These are phyloP conservation scores for Tetrahymena malaccensis DNA, from an alignment of 73 alveolate genomes.

Conservation along the genomic window DNA sequence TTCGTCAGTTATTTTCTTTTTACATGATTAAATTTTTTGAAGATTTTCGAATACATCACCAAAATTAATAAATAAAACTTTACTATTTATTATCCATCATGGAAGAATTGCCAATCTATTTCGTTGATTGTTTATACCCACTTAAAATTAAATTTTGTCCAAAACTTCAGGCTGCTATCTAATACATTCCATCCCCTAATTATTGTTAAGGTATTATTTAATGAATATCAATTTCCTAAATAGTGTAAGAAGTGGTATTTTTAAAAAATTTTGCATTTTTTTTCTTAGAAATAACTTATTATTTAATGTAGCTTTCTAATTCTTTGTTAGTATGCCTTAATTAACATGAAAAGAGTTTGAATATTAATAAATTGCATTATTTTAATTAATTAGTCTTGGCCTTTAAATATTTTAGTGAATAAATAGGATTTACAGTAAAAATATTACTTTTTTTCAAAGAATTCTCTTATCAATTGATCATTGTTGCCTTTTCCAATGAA, in stretches of 20 bases:
- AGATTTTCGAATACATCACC: background rate
- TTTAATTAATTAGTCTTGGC: background rate
- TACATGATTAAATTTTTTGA: background rate
- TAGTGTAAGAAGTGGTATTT: background rate
- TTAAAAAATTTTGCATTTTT: too few relatives aligned
- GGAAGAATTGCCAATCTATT: conserved; percentile 17
- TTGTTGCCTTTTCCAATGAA: background rate
- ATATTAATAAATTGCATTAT: background rate
- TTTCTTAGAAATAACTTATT: background rate
- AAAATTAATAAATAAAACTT: background rate
- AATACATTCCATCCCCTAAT: conserved; percentile 41
- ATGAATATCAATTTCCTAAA: background rate
- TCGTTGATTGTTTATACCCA: conserved; percentile 41
- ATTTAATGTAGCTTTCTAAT: background rate
- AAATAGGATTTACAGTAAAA: background rate
- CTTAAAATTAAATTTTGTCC: conserved; percentile 28
- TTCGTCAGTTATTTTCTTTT: background rate
- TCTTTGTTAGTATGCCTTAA: background rate
- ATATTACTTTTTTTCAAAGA: background rate
- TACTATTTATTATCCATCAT: conserved; percentile 27
- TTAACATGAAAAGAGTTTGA: background rate
- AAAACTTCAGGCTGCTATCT: conserved; percentile 22
- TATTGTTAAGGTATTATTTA: background rate
- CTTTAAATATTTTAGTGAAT: background rate
- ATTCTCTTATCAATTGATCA: background rate